phyloP scores from a whole-genome alignment of 1,284 basidiomycete genomes.

The Malassezia restricta region DNA sequence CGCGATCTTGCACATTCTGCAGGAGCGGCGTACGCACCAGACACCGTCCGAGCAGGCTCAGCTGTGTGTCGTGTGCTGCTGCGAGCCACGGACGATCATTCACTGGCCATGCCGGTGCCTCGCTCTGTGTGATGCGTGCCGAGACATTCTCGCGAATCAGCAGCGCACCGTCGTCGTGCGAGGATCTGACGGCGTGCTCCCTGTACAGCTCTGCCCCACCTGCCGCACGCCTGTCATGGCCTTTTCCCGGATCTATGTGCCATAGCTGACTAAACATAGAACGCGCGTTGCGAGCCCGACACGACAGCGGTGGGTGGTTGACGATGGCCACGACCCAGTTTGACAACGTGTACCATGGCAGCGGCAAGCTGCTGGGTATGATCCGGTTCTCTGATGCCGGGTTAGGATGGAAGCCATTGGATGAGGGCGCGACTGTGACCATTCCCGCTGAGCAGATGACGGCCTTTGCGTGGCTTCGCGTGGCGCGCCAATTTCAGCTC shows the following conservation, averaged over 20 bases:
- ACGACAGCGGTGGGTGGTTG: neutral
- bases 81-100: slow-evolving; percentile 29
- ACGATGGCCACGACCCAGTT: slow-evolving; percentile 54
- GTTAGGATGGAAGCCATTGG: slow-evolving; percentile 37
- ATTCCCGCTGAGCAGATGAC: slow-evolving; percentile 34
- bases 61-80: slow-evolving; percentile 24
- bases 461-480: slow-evolving; percentile 47
- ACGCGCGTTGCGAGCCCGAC: neutral
- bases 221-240: slow-evolving; percentile 32
- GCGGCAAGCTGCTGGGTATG: slow-evolving; percentile 64
- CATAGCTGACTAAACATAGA: slow-evolving; percentile 16
- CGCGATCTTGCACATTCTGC: slow-evolving; percentile 1
- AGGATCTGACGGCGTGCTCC: neutral
- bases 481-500: slow-evolving; percentile 82
- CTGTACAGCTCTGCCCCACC: slow-evolving; percentile 28
- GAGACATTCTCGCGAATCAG: slow-evolving; percentile 28
- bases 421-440: slow-evolving; percentile 27
- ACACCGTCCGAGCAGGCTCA: slow-evolving; percentile 12
- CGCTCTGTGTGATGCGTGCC: slow-evolving; percentile 37
- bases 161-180: slow-evolving; percentile 2
- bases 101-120: slow-evolving; percentile 44
- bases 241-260: slow-evolving; percentile 30
- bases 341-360: slow-evolving; percentile 66
- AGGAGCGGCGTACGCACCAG: neutral
- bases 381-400: slow-evolving; percentile 38